These are phyloP conservation scores for Phytophthora agathidicida DNA, from an alignment of 352 stramenopile genomes.

Conservation along the genomic window DNA sequence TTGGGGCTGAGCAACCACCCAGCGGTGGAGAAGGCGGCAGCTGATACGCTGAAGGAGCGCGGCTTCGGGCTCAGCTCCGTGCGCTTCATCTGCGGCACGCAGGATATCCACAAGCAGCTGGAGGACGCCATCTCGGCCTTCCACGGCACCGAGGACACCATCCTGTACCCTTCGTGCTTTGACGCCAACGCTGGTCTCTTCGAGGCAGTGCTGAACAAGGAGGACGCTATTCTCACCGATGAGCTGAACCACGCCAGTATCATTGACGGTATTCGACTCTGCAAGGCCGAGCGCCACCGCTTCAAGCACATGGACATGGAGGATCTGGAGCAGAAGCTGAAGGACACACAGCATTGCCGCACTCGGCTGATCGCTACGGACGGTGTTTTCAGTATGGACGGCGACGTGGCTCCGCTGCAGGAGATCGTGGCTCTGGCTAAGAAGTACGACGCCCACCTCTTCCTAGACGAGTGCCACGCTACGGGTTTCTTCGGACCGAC, in stretches of 20 bases:
- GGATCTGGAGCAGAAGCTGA: constrained; percentile 91
- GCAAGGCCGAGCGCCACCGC: constrained; percentile 92
- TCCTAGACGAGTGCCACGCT: constrained; percentile 95
- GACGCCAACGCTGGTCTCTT: constrained; percentile 95
- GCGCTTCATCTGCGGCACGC: constrained; percentile 95
- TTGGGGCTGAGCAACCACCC: constrained; percentile 91
- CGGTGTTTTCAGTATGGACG: constrained; percentile 96
- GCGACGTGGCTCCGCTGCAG: constrained; percentile 91
- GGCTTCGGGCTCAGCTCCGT: constrained; percentile 93
- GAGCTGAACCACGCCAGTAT: constrained; percentile 95
- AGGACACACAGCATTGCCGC: constrained; percentile 90
- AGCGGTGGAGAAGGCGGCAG: constrained; percentile 83
- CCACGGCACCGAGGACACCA: constrained; percentile 94
- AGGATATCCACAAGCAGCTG: constrained; percentile 94
- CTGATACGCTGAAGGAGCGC: constrained; percentile 80
- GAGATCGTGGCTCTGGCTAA: constrained; percentile 92
- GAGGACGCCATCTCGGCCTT: constrained; percentile 92
- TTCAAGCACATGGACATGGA: constrained; percentile 95
- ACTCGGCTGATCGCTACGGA: constrained; percentile 93
- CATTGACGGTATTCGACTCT: constrained; percentile 95
- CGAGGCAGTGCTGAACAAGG: constrained; percentile 83
- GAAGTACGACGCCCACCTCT: constrained; percentile 93
- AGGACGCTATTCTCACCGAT: constrained; percentile 94
- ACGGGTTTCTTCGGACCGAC: constrained; percentile 94
- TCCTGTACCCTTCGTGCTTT: constrained; percentile 95